These are phyloP conservation scores for Asparagopsis taxiformis DNA, from an alignment of 31 red algal species.

Conservation along the genomic window DNA sequence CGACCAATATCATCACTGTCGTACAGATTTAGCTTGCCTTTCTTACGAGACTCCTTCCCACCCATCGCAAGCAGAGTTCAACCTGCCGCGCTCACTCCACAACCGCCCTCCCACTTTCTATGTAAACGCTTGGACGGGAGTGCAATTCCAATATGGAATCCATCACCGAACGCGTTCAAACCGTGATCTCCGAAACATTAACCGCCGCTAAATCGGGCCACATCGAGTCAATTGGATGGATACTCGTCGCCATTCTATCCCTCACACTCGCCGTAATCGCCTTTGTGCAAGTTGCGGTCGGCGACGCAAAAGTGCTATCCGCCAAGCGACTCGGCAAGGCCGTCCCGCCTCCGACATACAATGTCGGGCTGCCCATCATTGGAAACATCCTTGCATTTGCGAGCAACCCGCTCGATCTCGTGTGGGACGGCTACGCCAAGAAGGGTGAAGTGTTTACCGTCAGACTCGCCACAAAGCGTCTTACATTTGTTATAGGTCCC, in stretches of 20 bases:
- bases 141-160: constrained; percentile 25
- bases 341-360: constrained; percentile 82
- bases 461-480: constrained; percentile 69
- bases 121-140: no score
- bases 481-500: constrained; percentile 95
- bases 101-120: no score
- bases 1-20: no score
- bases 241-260: constrained; percentile 57
- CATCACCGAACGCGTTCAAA: background rate
- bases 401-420: constrained; percentile 84
- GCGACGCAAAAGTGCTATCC: constrained; percentile 20
- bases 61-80: no score
- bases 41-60: no score
- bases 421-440: constrained; percentile 80
- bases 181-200: constrained; percentile 21
- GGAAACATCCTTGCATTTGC: constrained; percentile 91
- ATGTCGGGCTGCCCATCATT: constrained; percentile 85
- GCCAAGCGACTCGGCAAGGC: constrained; percentile 33
- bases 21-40: no score
- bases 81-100: no score
- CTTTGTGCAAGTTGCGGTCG: constrained; percentile 51
- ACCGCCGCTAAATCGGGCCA: constrained; percentile 54
- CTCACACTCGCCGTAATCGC: constrained; percentile 45
- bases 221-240: constrained; percentile 76
- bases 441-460: constrained; percentile 97